These are phyloP conservation scores for Phyllosticta citriasiana DNA, from an alignment of 2,329 filamentous ascomycete genomes.

Conservation along the genomic window DNA sequence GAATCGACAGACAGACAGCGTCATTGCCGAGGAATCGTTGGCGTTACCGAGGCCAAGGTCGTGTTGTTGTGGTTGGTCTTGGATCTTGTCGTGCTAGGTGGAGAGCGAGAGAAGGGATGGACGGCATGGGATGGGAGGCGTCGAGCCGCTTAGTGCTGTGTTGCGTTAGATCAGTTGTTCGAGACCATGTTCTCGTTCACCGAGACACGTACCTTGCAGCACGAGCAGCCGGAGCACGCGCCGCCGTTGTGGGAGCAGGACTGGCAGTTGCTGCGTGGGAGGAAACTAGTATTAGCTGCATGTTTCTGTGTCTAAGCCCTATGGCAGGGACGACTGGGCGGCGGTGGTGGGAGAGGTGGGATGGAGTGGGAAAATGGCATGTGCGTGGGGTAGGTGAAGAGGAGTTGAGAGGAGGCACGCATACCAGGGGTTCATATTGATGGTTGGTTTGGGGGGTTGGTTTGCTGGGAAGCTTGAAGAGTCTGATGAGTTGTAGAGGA, in stretches of 20 bases:
- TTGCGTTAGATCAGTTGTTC: background rate
- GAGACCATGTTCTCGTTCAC: background rate
- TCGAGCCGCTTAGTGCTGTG: background rate
- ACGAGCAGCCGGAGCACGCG: conserved; percentile 23
- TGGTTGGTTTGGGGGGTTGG: background rate
- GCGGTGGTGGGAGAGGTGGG: background rate
- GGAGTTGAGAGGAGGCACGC: background rate
- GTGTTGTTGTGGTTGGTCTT: background rate
- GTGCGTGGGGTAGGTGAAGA: background rate
- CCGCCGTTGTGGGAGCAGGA: conserved; percentile 22
- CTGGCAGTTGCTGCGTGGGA: conserved; percentile 14
- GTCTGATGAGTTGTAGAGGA: background rate
- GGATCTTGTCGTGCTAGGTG: background rate
- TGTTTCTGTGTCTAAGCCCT: background rate
- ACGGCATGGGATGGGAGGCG: background rate
- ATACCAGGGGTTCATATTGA: conserved; percentile 15
- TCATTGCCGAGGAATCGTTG: too few relatives aligned
- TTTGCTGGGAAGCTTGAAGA: background rate
- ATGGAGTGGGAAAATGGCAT: background rate
- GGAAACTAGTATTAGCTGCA: background rate
- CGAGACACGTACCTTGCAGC: conserved; percentile 17
- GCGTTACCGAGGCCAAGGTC: too few relatives aligned
- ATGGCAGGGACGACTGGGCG: background rate
- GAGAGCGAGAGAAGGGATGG: background rate
- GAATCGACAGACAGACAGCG: too few relatives aligned